phyloP scores from a whole-genome alignment of 768 basidiomycete genomes.

The Lanmaoa pseudosensibilis region DNA sequence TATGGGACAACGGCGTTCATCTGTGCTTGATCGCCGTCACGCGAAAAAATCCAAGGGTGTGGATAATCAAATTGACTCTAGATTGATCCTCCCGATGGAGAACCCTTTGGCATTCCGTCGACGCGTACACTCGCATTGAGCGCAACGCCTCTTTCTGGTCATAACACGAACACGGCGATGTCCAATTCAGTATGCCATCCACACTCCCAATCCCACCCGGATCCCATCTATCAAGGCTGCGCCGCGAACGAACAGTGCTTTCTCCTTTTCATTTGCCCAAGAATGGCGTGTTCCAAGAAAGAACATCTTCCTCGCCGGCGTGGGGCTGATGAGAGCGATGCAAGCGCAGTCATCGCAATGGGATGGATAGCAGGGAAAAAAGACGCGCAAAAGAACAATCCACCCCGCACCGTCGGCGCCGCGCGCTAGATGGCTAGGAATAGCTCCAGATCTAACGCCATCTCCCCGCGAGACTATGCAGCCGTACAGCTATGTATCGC shows the following conservation, averaged over 20 bases:
- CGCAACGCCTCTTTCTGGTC: neutral
- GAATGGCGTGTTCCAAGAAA: neutral
- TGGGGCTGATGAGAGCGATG: slow-evolving; percentile 1
- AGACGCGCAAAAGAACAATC: neutral
- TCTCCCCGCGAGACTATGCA: neutral
- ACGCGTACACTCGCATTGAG: neutral
- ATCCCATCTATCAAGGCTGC: neutral
- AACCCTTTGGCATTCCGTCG: neutral
- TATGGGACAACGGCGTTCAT: neutral
- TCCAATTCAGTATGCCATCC: neutral
- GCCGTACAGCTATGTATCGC: neutral
- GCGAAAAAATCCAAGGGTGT: neutral
- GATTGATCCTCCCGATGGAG: neutral
- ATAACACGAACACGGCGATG: neutral
- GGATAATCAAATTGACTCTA: neutral
- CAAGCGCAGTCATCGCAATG: neutral
- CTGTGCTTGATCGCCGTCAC: neutral
- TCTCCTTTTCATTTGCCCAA: neutral
- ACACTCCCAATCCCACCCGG: neutral
- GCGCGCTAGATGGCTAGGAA: neutral
- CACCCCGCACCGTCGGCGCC: neutral
- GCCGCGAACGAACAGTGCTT: neutral
- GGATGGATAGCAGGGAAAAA: neutral
- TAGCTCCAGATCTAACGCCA: neutral
- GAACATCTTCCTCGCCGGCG: neutral